Base-by-base conservation (phyloP, 1,139 yeast species). In the Pichia sp. region DNA sequence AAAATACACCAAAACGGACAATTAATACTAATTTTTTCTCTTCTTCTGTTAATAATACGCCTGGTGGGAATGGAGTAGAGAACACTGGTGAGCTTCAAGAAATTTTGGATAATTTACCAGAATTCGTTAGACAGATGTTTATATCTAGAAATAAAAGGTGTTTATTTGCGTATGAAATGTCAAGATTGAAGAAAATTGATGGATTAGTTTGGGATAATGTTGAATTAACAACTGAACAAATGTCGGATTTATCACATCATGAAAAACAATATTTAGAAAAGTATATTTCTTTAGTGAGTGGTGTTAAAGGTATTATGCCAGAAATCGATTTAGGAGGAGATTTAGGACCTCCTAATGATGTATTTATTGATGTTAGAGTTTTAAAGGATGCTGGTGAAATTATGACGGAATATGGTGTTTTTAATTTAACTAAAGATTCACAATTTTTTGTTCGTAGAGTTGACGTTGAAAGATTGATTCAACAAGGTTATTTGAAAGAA, bases 381-480 rank as follows among this genome's bases (percentile, higher is more conserved):
- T 66, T 92, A 45, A 85, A 85, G 57, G 95, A 92, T 58, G 97
- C 96, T 0, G 98, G 98, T 1, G 97, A 92, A 60, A 89, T 92
- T 35, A 97, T 90, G 60, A 92, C 98, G 0, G 98, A 92, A 62
- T 92, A 92, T 56, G 98, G 98, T 29, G 96, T 89, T 7, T 89
- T 92, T 67, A 90, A 90, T 56, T 68, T 92, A 55, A 87, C 95
- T n/a, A 92, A 90, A 58, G 94, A 92, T 63, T 86, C 96, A 4
- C 98, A 92, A 61, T 90, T 92, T 61, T 92, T 86, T 61, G 97
- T 90, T 25, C 71, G 98, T 43, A 92, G 87, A 56, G 81, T 94
- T 0, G 98, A 92, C 59, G 98, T 92, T 10, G 97, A 90, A 58
- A 69, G 97, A 46, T 71, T 92, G 53, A 87, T 94, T 37, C 97